Base-by-base conservation (phyloP, 2,329 filamentous ascomycete species). In the Talaromyces marneffei region DNA sequence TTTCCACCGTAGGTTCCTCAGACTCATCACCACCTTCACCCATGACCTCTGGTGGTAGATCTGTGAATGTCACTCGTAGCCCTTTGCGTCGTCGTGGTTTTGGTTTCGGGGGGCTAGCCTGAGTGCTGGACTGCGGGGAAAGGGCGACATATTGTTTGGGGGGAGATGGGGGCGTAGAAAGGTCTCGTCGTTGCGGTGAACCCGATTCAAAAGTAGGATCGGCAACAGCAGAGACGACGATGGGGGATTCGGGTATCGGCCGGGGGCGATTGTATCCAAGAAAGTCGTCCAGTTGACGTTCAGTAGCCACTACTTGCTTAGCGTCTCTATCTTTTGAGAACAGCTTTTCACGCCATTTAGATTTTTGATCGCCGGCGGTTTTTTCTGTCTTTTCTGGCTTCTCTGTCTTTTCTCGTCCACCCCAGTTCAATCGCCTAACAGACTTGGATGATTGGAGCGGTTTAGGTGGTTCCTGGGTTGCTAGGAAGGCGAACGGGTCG, bases 21-120 rank as follows among this genome's bases (percentile, higher is more conserved):
- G 89, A 88, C 73, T 96, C 92, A 70, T 97, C 93, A 35, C 93
- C 93, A 62, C 93, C 93, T 74, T 93, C 88, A 52, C 93, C 93
- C 70, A 97, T 97, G 64, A 96, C 76, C 52, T 91, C 88, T 6
- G 92, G 92, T 59, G 83, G 80, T 9, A 82, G 83, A 66, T 90
- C 85, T 57, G 83, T 83, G 69, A 97, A 97, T 60, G 82, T 85
- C 37, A 97, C 92, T 4, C 79, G 79, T 64, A 94, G 78, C 9
- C 88, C 88, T 74, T 90, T 90, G 70, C 83, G 85, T 59, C 77
- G 79, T 67, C 78, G 72, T 60, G 74, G 74, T 60, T 73, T 69
- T 14, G 74, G 74, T 60, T 73, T 69, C 12, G 69, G 65, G 2
- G 71, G 67, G 18, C 57, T 70, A 50, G 44, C 71, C 65, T 64